Base-by-base conservation (phyloP, 2,329 filamentous ascomycete genomes). In the Myriosclerotinia duriaeana region DNA sequence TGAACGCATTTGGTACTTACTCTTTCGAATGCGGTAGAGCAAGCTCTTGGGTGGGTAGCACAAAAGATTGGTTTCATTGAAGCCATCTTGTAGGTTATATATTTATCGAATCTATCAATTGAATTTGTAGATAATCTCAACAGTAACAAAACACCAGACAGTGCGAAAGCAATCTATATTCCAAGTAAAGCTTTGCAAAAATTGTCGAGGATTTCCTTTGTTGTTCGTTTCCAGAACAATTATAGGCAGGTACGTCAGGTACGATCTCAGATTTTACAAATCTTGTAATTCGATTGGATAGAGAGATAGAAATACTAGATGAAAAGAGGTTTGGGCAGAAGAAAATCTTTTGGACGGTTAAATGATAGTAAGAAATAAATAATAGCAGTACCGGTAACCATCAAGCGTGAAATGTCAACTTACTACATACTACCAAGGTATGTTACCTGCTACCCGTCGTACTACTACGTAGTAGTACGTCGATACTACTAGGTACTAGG, bases 21-120 rank as follows among this genome's bases (percentile, higher is more conserved):
- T 79, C 94, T 85, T 83, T 99, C 95, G 81, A 98, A 99, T 40
- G 95, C 95, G 59, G 95, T 98, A 66, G 93, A 97, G 82, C 93
- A 97, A 71, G 94, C 92, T 79, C 95, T 85, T 46, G 95, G 95
- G 79, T 98, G 94, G 74, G 95, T 98, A 67, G 89, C 92, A 75
- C 95, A 88, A 78, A 98, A 98, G 78, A 98, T 91, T 50, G 91
- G 90, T 76, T 88, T 95, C 78, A 81, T 84, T 72, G 89, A 87
- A 66, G 58, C 42, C 90, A 93, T 93, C 71, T 71, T 82, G 73
- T 65, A 20, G 68, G 65, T 44, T 65, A 48, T 54, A 44, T 53
- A 20, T 30, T 44, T 58, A 5, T 48, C 54, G 26, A 42, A 61
- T 53, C 15, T 53, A 60, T 60, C n/a, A 52, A 34, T 53, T 52